Evolutionary conservation across 129 eudicot species (phyloP), one percentile per base, ranked within the genome.

Genomic region (Sambucus nigra): DNA sequence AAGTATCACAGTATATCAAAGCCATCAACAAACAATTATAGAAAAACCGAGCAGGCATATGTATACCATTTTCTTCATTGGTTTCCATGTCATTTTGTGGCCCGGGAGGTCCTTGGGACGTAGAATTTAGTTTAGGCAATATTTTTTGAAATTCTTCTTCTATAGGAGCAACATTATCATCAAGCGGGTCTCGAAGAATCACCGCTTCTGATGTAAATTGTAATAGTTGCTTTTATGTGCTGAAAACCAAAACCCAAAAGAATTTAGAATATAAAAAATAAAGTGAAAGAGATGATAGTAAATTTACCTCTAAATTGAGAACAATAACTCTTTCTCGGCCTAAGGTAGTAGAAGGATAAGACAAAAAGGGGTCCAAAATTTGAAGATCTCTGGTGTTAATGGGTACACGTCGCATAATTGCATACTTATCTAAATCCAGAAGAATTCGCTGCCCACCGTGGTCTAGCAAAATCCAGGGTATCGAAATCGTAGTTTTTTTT

Each of bases 171-270:
- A 92, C 91, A 39, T 72, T 65, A 25, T 92, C 95, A 59, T 86
- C 85, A 25, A 77, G 65, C 4, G 96, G 99, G 23, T 91, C 95
- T 26, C 93, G 76, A 22, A 91, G 75, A 70, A 86, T 65, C 21
- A 92, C 99, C 99, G 82, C 96, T 29, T 86, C 94, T 27, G 87
- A 71, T n/a, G n/a, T n/a, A n/a, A n/a, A n/a, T n/a, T 10, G 99
- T 92, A 52, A 92, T 79, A 15, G 86, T 86, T 25, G 99, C 96
- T 67, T 86, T 92, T 69, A 92, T 92, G 64, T 92, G 99, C 99
- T 91, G 67, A 67, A 73, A 17, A 3, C 25, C 26, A 55, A 45
- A 68, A 60, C 18, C 25, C 21, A 69, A 16, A 61, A 46, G 27
- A 48, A 23, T 27, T 42, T n/a, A 44, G 50, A 27, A 8, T 23